Evolutionary conservation across 2,329 filamentous ascomycete species (phyloP).

Genomic region (Alternaria alternata): DNA sequence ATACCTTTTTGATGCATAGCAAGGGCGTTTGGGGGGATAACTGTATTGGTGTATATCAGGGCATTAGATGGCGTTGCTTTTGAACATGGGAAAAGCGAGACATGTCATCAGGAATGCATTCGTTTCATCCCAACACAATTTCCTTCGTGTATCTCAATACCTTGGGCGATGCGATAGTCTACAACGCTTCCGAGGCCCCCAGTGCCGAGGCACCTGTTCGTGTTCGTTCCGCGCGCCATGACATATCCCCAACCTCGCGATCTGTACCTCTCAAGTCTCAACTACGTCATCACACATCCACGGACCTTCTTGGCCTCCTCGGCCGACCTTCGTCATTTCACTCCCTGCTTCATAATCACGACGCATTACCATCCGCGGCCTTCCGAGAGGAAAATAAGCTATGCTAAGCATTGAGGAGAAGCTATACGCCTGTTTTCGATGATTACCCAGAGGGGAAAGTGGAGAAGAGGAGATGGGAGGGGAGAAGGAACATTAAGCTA

Average conservation of each 20-base stretch:
- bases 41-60: neutral
- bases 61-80: conserved; percentile 3
- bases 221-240: neutral
- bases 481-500: neutral
- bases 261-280: neutral
- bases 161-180: neutral
- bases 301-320: neutral
- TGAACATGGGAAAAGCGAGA: neutral
- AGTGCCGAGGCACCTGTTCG: neutral
- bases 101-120: neutral
- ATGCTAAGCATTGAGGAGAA: conserved; percentile 10
- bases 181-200: neutral
- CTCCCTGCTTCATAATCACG: neutral
- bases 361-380: neutral
- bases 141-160: neutral
- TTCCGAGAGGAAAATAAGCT: neutral
- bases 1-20: conserved; percentile 22
- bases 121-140: neutral
- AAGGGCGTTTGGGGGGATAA: conserved; percentile 5
- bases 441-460: neutral
- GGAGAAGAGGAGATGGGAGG: neutral
- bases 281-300: conserved; percentile 2
- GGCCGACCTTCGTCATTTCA: neutral
- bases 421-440: conserved; percentile 9
- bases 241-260: neutral